Percentiles rank a stretch among this genome's conserved stretches.
phyloP scores from a whole-genome alignment of 2,329 filamentous ascomycete genomes.

The Cordyceps pruinosa region DNA sequence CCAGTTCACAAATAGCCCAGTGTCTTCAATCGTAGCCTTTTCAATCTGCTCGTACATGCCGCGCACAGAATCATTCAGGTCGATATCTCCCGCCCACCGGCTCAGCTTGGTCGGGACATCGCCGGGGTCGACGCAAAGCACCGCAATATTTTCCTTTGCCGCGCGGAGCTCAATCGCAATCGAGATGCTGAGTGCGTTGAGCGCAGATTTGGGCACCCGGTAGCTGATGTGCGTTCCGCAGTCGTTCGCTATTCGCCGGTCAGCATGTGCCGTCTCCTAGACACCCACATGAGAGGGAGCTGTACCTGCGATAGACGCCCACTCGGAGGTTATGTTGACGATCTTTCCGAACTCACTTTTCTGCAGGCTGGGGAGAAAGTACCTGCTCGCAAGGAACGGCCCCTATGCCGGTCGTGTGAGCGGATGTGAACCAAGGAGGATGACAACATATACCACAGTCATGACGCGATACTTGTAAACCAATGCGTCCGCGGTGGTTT shows the following conservation, averaged over 20 bases:
- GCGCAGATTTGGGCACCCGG: not conserved
- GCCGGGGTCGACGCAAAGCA: not conserved
- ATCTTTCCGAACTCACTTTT: not conserved
- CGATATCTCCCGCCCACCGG: not conserved
- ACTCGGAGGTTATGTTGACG: not conserved
- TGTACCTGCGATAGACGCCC: not conserved
- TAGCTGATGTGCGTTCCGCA: not conserved
- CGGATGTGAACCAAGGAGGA: not conserved
- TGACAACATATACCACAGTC: not conserved
- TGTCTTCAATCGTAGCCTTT: not conserved
- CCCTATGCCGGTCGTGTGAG: not conserved
- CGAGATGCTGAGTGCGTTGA: not conserved
- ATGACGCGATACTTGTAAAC: not conserved
- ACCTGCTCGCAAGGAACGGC: not conserved
- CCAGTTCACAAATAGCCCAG: not conserved
- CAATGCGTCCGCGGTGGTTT: not conserved
- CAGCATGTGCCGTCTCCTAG: not conserved
- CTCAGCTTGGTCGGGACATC: no score
- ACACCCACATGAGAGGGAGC: not conserved
- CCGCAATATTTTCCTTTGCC: not conserved
- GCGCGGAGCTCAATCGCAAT: not conserved
- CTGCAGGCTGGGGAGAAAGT: not conserved
- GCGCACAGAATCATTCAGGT: not conserved
- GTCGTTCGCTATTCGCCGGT: not conserved
- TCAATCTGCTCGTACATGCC: not conserved